Evolutionary conservation across 805 yeast species (phyloP), one percentile per base, ranked within the genome.

Genomic region (Sungouiozyma ichnusensis): DNA sequence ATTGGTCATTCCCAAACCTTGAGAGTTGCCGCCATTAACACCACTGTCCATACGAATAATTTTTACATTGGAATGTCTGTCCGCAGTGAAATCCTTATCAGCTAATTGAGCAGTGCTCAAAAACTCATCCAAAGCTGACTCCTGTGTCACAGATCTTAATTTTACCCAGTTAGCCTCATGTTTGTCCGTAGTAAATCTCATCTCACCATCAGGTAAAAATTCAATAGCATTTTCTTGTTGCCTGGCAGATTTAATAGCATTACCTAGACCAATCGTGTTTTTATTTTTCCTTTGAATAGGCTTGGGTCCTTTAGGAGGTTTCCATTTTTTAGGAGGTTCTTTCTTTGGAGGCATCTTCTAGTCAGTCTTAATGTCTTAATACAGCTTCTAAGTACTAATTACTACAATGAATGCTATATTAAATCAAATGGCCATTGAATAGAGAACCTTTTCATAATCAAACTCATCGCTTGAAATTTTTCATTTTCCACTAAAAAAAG

Each of bases 51-150:
- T 79, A 57, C 81, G 77, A 51, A 92, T 80, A 53, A 92, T 85
- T 54, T 81, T 83, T 45, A 92, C 88, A 50, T 81, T 85, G 37
- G 81, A 78, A 44, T 79, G 73, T 56, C 81, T 79, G 51, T 90
- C 97, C 3, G 97, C 96, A 7, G 95, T 79, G 66, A 92, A 92
- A 66, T 92, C 97, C 16, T 90, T 87, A 58, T 87, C 95, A 2
- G 97, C 96, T 44, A 92, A 73, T 62, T 86, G 95, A 1, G 98
- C 99, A 6, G 97, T 90, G 56, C 80, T 82, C 55, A 92, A 73
- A 62, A 92, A 88, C 65, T 92, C 99, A 64, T 92, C 97, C 44
- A 92, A 65, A 1, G 97, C 81, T 51, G 82, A 77, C 61, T 92
- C 97, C 55, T 92, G 97, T 0, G 97, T 92, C 14, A 92, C 94